Percentiles rank a stretch among this genome's conserved stretches.
Conservation (phyloP, 768 basidiomycete genomes). For the Pleurotus cornucopiae region DNA sequence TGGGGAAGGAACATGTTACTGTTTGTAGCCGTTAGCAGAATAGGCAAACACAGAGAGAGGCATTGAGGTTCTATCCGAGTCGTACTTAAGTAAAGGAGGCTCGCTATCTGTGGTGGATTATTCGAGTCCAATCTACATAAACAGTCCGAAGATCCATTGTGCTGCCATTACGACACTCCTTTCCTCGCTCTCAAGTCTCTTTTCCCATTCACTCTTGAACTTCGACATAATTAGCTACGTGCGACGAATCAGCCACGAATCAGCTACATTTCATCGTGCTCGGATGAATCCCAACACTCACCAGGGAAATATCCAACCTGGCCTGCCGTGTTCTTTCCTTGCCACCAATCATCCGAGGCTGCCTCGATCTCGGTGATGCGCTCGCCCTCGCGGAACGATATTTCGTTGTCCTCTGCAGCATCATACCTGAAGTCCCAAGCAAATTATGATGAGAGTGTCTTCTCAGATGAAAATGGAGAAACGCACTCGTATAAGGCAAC, state of each 20-base stretch:
- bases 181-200: no score
- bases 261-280: not conserved
- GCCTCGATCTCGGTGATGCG: conserved; percentile 74
- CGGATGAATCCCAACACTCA: conserved; percentile 25
- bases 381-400: conserved; percentile 83
- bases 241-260: not conserved
- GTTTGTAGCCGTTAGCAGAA: no score
- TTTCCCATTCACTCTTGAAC: not conserved
- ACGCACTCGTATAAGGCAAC: conserved; percentile 71
- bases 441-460: not conserved
- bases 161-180: no score
- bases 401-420: conserved; percentile 87
- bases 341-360: conserved; percentile 88
- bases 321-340: conserved; percentile 55
- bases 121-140: not conserved
- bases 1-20: no score
- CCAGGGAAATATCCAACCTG: conserved; percentile 73
- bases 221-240: conserved; percentile 1
- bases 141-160: no score
- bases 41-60: no score
- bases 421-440: conserved; percentile 56
- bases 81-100: no score
- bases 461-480: not conserved
- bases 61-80: no score
- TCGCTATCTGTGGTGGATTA: no score